Evolutionary conservation across 2,329 filamentous ascomycete genomes (phyloP).

Genomic region (Epichloe amarillans): DNA sequence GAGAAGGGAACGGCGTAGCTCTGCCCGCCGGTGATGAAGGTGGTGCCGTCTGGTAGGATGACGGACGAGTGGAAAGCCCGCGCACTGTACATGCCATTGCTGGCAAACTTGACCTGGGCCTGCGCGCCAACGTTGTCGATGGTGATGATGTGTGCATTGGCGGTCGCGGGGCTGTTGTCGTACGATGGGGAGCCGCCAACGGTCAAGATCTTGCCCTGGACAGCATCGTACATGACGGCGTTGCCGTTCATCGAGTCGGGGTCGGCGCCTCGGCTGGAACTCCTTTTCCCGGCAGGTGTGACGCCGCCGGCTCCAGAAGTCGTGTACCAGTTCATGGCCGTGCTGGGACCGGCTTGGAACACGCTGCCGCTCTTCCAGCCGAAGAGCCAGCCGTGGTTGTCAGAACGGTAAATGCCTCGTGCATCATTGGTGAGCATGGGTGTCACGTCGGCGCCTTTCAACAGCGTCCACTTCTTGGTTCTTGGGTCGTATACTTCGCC

Average conservation of each 20-base stretch:
- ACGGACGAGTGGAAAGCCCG: constrained; percentile 33
- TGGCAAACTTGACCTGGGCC: constrained; percentile 10
- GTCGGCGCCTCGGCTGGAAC: constrained; percentile 19
- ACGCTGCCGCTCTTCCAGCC: constrained; percentile 15
- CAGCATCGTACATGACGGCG: constrained; percentile 45
- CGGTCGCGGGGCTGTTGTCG: constrained; percentile 25
- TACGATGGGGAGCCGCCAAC: constrained; percentile 36
- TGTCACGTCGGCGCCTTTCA: constrained; percentile 28
- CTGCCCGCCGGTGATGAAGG: constrained; percentile 36
- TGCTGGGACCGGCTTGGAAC: constrained; percentile 6
- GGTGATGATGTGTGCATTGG: constrained; percentile 28
- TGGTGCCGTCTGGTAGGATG: constrained; percentile 33
- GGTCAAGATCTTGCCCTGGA: constrained; percentile 41
- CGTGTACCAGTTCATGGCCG: constrained; percentile 40
- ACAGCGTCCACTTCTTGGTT: constrained; percentile 30
- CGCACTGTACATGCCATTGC: constrained; percentile 19
- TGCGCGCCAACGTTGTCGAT: neutral
- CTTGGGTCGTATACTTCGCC: constrained; percentile 39
- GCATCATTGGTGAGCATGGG: constrained; percentile 36
- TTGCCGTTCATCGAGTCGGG: constrained; percentile 41
- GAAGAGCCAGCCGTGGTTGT: constrained; percentile 10
- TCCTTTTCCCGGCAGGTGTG: constrained; percentile 23
- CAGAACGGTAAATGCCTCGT: constrained; percentile 34
- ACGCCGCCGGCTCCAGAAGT: constrained; percentile 28
- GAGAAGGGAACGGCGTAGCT: constrained; percentile 27